These are phyloP conservation scores for Vitis hybrid DNA, from an alignment of 177 flowering plant genomes.

Conservation along the genomic window DNA sequence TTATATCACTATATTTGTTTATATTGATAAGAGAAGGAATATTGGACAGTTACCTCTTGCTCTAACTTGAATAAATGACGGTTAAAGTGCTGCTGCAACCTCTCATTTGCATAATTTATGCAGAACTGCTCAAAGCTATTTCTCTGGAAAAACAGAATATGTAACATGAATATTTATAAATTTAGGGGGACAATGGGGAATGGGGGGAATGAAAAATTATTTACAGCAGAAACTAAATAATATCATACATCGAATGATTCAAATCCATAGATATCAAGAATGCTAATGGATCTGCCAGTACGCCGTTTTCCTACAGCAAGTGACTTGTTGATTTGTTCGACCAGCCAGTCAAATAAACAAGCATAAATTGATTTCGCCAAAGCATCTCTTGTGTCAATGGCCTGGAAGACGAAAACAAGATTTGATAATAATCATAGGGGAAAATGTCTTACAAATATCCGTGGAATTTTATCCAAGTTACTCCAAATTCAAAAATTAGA, in stretches of 20 bases:
- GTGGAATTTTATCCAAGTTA: neutral
- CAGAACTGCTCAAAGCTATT: slow-evolving; percentile 99
- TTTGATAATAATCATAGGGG: neutral
- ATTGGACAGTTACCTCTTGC: slow-evolving; percentile 75
- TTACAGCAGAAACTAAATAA: neutral
- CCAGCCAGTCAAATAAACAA: slow-evolving; percentile 97
- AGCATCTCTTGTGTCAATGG: slow-evolving; percentile 91
- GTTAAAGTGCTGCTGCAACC: slow-evolving; percentile 97
- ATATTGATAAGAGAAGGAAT: neutral
- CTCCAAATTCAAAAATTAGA: neutral
- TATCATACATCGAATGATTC: slow-evolving; percentile 88
- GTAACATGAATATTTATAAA: slow-evolving; percentile 1
- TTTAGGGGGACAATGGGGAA: neutral
- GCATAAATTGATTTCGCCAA: slow-evolving; percentile 97
- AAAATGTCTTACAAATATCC: too few relatives aligned
- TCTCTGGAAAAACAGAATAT: slow-evolving; percentile 46
- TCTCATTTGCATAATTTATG: slow-evolving; percentile 98
- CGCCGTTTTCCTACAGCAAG: slow-evolving; percentile 92
- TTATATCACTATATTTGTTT: neutral
- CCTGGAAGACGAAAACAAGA: slow-evolving; percentile 44
- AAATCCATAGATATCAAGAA: slow-evolving; percentile 98
- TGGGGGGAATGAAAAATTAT: slow-evolving; percentile 1
- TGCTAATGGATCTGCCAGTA: slow-evolving; percentile 94
- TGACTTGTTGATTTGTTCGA: slow-evolving; percentile 92
- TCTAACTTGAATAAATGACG: slow-evolving; percentile 97